Conservation (phyloP, 768 basidiomycete species). For the Pulveroboletus ravenelii region DNA sequence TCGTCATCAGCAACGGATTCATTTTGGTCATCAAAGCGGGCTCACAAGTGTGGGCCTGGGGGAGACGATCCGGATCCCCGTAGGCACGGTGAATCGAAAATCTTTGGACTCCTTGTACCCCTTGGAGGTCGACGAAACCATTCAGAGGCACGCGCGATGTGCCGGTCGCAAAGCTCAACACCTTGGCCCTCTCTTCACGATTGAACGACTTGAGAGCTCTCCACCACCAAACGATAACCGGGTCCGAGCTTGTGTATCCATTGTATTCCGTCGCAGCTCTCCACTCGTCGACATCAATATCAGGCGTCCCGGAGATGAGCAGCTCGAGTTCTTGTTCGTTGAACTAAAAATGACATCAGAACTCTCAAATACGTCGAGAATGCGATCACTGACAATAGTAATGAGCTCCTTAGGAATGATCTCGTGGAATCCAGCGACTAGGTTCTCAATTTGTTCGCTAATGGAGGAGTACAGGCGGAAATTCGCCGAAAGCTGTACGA, state of each 20-base stretch:
- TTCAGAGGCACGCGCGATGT: conserved; percentile 90
- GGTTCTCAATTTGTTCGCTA: conserved; percentile 89
- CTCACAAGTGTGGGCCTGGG: conserved; percentile 88
- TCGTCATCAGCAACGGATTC: conserved; percentile 8
- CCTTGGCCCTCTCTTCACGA: conserved; percentile 93
- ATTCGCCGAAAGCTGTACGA: conserved; percentile 91
- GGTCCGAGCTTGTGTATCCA: conserved; percentile 82
- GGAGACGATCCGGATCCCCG: conserved; percentile 76
- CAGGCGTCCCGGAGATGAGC: conserved; percentile 95
- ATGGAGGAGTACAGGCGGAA: conserved; percentile 92
- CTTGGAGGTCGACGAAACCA: conserved; percentile 94
- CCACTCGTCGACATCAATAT: conserved; percentile 98
- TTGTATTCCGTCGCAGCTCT: conserved; percentile 88
- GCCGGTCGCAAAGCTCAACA: conserved; percentile 94
- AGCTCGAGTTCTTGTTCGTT: conserved; percentile 93
- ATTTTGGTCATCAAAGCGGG: conserved; percentile 7
- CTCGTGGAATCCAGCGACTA: conserved; percentile 91
- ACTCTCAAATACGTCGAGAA: neutral
- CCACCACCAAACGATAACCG: conserved; percentile 99
- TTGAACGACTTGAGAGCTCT: conserved; percentile 95
- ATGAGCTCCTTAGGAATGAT: conserved; percentile 96
- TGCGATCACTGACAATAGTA: conserved; percentile 62
- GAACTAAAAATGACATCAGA: conserved; percentile 49
- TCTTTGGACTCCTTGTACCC: conserved; percentile 88
- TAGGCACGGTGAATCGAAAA: conserved; percentile 97